Evolutionary conservation across 176 grass and related monocot genomes (phyloP), one percentile per base, ranked within the genome.

Genomic region (Thinopyrum elongatum): DNA sequence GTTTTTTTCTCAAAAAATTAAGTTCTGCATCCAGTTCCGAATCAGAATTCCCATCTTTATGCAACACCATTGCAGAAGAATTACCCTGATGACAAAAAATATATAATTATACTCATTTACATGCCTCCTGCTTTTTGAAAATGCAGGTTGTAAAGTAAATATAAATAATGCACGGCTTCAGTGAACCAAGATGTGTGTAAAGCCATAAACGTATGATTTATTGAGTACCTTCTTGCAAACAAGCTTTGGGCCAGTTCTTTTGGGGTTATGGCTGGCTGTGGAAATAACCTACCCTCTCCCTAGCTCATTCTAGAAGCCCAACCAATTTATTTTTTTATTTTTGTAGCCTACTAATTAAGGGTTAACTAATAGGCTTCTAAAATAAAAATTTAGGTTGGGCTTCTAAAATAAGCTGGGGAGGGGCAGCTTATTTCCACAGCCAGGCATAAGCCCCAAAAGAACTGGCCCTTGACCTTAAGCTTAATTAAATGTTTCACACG

Each of bases 11-110:
- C 21, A 87, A 30, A 4, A 25, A 87, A 80, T 75, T 70, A 80
- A 91, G 81, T 61, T 91, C 81, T n/a, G 39, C 28, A 87, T 91
- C 68, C 27, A 87, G 77, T 42, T 87, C 67, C 8, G 70, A 77
- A 82, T 78, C 73, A 31, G 28, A 35, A 74, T 27, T 38, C 30
- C 36, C 81, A 68, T 76, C 76, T 47, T 46, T 74, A 2, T 31
- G 47, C 8, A 3, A 25, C 23, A 75, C 68, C 66, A 30, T 76
- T 68, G 46, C 76, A 76, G 84, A 83, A 74, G 89, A 75, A 80
- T 36, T 87, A 80, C 84, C 81, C 89, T 87, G 85, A 80, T 44
- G 10, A 89, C 64, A 29, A 47, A 66, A 65, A 83, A 85, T 2
- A 21, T 7, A 78, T 60, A 70, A 26, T 62, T 30, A 31, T 25